These are phyloP conservation scores for Ustilago crameri DNA, from an alignment of 1,284 basidiomycete species.

Conservation along the genomic window DNA sequence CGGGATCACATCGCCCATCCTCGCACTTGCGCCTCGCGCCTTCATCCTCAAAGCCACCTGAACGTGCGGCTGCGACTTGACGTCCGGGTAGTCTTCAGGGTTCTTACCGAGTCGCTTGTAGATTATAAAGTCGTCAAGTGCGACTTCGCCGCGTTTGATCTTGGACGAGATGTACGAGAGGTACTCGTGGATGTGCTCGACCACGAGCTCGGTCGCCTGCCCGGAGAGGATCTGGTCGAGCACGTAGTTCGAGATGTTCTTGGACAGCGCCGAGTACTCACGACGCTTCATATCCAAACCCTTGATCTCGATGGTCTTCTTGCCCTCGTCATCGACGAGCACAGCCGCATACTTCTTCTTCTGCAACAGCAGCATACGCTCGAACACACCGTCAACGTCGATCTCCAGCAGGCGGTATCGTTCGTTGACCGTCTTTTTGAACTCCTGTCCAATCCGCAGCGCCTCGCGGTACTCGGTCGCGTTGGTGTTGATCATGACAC, in stretches of 20 bases:
- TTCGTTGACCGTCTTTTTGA: slow-evolving; percentile 97
- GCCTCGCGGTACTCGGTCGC: slow-evolving; percentile 88
- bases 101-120: slow-evolving; percentile 69
- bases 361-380: slow-evolving; percentile 89
- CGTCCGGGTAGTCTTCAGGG: slow-evolving; percentile 85
- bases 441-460: slow-evolving; percentile 86
- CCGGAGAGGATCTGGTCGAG: slow-evolving; percentile 92
- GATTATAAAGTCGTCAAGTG: slow-evolving; percentile 92
- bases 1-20: slow-evolving; percentile 90
- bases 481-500: slow-evolving; percentile 97
- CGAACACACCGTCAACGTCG: slow-evolving; percentile 93
- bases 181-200: slow-evolving; percentile 93
- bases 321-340: slow-evolving; percentile 71
- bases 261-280: slow-evolving; percentile 92
- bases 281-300: slow-evolving; percentile 99
- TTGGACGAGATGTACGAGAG: slow-evolving; percentile 79
- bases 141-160: slow-evolving; percentile 80
- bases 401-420: slow-evolving; percentile 95
- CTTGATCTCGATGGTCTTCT: slow-evolving; percentile 78
- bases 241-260: slow-evolving; percentile 77
- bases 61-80: slow-evolving; percentile 93
- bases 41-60: slow-evolving; percentile 95
- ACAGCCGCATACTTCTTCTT: slow-evolving; percentile 99
- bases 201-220: slow-evolving; percentile 86
- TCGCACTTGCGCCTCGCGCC: slow-evolving; percentile 80